Evolutionary conservation across 805 yeast genomes (phyloP).

Genomic region (Suhomyces canberraensis): DNA sequence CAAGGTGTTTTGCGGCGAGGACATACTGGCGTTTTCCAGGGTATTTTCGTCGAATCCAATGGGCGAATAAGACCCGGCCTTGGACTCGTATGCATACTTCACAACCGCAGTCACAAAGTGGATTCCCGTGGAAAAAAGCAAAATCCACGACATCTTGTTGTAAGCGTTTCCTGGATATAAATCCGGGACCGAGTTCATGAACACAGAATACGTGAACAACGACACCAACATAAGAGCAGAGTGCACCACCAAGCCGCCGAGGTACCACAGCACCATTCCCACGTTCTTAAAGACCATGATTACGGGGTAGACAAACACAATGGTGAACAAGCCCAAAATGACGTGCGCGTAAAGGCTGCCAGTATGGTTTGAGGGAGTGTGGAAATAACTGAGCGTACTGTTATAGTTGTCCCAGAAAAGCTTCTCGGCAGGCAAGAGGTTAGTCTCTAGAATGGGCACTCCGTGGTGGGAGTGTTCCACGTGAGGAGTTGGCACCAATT

Average conservation of each 20-base stretch:
- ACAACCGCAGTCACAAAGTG: slow-evolving; percentile 59
- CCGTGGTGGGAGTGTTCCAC: slow-evolving; percentile 56
- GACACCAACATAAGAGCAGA: slow-evolving; percentile 46
- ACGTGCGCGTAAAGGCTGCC: slow-evolving; percentile 56
- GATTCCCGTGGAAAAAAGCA: slow-evolving; percentile 48
- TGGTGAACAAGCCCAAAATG: slow-evolving; percentile 38
- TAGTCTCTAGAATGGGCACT: slow-evolving; percentile 64
- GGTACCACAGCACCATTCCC: slow-evolving; percentile 35
- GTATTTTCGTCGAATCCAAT: slow-evolving; percentile 8
- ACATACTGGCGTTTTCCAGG: slow-evolving; percentile 10
- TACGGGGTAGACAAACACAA: slow-evolving; percentile 63
- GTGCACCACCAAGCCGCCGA: slow-evolving; percentile 36
- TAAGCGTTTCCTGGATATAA: slow-evolving; percentile 80
- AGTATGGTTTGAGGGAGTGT: slow-evolving; percentile 47
- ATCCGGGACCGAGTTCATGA: slow-evolving; percentile 54
- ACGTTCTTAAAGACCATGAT: slow-evolving; percentile 61
- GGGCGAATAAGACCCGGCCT: slow-evolving; percentile 10
- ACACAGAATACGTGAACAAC: slow-evolving; percentile 52
- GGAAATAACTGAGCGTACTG: slow-evolving; percentile 67
- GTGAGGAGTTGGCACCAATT: slow-evolving; percentile 25
- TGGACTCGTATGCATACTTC: slow-evolving; percentile 41
- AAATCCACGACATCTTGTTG: slow-evolving; percentile 57
- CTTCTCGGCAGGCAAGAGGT: slow-evolving; percentile 68
- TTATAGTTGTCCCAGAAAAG: slow-evolving; percentile 76
- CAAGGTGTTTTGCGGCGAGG: slow-evolving; percentile 12